Evolutionary conservation across 371 early-diverging fungal genomes (phyloP), one percentile per base, ranked within the genome.

Genomic region (Apophysomyces elegans): DNA sequence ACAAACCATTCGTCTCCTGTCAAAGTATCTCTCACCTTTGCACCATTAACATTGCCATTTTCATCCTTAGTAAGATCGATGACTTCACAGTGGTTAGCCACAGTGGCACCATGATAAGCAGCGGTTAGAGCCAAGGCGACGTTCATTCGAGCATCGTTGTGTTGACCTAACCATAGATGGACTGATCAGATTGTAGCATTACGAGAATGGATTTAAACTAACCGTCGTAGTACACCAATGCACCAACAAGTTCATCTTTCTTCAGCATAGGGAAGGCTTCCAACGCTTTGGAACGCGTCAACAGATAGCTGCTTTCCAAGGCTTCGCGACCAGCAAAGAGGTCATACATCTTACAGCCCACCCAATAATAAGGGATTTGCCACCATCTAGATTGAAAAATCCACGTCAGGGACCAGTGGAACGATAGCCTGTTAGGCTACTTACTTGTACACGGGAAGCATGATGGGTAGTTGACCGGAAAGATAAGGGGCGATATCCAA

Each of bases 61-160:
- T 84, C 77, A 58, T 93, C 87, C 83, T 97, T 98, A 56, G 90
- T 77, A 59, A 99, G 82, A 43, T 85, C 80, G 4, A 85, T 79
- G 13, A 99, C 97, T 76, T 98, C 96, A 61, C 92, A 90, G 73
- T 99, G 97, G 82, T 99, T 99, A 63, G 95, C 90, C 37, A 96
- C 91, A 56, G 88, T 90, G 12, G 99, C 99, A 61, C 99, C 99
- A 68, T 98, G 89, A 16, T 89, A 89, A 4, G 92, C 91, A 26
- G 99, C 97, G 0, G 99, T 99, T 69, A 98, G 76, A 1, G 95
- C 95, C 32, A 99, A 82, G 14, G 98, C 94, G 12, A 99, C 94
- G 74, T 99, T 99, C 94, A 97, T 96, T 64, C 99, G 86, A 4
- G 98, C 91, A 73, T 99, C 99, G 82, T 99, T 96, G 78, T 98